These are phyloP conservation scores for Cryptococcus hybrid DNA, from an alignment of 1,284 basidiomycete species.

Conservation along the genomic window DNA sequence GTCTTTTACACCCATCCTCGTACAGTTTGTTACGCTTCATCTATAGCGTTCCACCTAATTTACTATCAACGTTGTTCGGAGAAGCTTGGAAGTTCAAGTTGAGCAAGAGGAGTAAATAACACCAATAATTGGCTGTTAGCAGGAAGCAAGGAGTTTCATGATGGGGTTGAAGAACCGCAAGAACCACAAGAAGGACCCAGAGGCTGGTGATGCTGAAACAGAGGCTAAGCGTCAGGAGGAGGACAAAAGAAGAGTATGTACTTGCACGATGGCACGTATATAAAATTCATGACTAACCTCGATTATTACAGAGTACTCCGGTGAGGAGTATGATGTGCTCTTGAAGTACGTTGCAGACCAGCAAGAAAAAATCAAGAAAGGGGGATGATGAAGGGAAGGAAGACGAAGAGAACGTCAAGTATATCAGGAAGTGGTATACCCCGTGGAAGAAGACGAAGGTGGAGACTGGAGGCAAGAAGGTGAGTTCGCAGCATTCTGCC, in stretches of 20 bases:
- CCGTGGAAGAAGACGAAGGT: conserved; percentile 52
- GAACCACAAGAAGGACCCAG: conserved; percentile 26
- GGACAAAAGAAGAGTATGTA: conserved; percentile 34
- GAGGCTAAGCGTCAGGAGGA: conserved; percentile 25
- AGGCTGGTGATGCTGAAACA: conserved; percentile 28
- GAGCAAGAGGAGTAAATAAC: too few species aligned
- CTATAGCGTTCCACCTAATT: too few species aligned
- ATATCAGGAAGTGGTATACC: conserved; percentile 43
- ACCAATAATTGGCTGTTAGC: too few species aligned
- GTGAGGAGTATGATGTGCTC: conserved; percentile 47
- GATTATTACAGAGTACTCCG: conserved; percentile 26
- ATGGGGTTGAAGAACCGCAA: conserved; percentile 37
- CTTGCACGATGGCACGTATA: background rate
- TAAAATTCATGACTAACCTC: background rate
- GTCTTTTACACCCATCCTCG: too few species aligned
- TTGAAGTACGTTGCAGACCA: conserved; percentile 41
- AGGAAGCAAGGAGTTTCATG: background rate
- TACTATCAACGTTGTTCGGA: too few species aligned
- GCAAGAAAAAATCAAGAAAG: conserved; percentile 28
- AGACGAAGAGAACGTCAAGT: conserved; percentile 33
- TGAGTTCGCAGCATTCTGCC: conserved; percentile 10
- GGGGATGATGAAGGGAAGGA: conserved; percentile 28
- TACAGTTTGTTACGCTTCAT: too few species aligned
- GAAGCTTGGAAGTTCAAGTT: too few species aligned
- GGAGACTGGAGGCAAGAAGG: conserved; percentile 35